Percentiles rank a stretch among this genome's conserved stretches.
phyloP scores from a whole-genome alignment of 108 stramenopile species.

The Fistulifera pelliculosa region DNA sequence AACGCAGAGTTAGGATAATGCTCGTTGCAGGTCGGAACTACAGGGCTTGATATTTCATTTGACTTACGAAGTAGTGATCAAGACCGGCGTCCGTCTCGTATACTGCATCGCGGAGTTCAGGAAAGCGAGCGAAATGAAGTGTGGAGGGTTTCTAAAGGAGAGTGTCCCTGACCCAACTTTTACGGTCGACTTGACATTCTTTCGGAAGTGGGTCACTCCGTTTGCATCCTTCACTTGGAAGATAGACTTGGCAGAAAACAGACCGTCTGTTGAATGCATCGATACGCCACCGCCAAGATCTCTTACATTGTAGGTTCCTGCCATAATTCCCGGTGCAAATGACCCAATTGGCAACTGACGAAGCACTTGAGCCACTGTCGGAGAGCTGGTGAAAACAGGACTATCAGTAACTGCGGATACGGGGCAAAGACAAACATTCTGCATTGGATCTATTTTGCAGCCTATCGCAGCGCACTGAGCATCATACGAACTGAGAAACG shows the following conservation, averaged over 20 bases:
- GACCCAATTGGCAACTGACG: slow-evolving; percentile 26
- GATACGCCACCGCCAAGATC: slow-evolving; percentile 12
- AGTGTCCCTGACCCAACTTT: slow-evolving; percentile 22
- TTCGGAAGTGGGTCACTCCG: slow-evolving; percentile 5
- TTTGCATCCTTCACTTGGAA: slow-evolving; percentile 37
- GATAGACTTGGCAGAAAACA: slow-evolving; percentile 26
- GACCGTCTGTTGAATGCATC: slow-evolving; percentile 2
- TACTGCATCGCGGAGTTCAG: slow-evolving; percentile 22
- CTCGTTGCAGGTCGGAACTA: no score
- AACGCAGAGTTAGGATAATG: no score
- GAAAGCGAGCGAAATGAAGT: slow-evolving; percentile 20
- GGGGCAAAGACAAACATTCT: slow-evolving; percentile 18
- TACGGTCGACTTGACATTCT: slow-evolving; percentile 26
- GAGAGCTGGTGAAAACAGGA: slow-evolving; percentile 19
- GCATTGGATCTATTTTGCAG: slow-evolving; percentile 1
- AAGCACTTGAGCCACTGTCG: neutral
- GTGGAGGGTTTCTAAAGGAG: slow-evolving; percentile 40
- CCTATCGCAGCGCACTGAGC: neutral
- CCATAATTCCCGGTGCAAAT: slow-evolving; percentile 11
- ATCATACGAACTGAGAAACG: neutral
- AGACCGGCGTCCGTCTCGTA: slow-evolving; percentile 28
- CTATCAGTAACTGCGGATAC: slow-evolving; percentile 18
- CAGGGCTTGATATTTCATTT: no score
- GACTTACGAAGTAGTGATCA: slow-evolving; percentile 16
- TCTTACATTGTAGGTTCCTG: slow-evolving; percentile 4